Evolutionary conservation across 352 stramenopile genomes (phyloP).

Genomic region (Pseudoperonospora humuli): DNA sequence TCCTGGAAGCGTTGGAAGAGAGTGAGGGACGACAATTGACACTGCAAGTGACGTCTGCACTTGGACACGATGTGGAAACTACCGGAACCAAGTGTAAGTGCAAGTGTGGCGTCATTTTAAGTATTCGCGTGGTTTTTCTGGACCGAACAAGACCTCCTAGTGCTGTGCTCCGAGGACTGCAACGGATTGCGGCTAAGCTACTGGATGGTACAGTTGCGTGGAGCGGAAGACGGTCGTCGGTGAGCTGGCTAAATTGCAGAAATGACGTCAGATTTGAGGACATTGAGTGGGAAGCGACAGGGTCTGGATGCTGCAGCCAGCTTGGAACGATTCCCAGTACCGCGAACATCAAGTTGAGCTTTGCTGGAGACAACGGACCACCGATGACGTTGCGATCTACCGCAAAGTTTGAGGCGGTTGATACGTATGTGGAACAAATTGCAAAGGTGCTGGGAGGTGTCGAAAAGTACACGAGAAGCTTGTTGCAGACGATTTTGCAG

Average conservation of each 20-base stretch:
- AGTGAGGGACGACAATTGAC: neutral
- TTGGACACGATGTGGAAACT: neutral
- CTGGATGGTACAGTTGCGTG: slow-evolving; percentile 40
- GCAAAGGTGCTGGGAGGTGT: slow-evolving; percentile 32
- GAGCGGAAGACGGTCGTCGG: slow-evolving; percentile 16
- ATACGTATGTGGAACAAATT: slow-evolving; percentile 27
- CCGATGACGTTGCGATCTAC: neutral
- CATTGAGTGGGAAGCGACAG: slow-evolving; percentile 17
- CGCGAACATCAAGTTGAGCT: slow-evolving; percentile 27
- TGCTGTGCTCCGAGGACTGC: slow-evolving; percentile 29
- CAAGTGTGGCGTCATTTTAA: slow-evolving; percentile 14
- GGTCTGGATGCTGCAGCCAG: slow-evolving; percentile 32
- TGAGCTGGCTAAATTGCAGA: slow-evolving; percentile 43
- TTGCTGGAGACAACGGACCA: slow-evolving; percentile 9
- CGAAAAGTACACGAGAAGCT: slow-evolving; percentile 21
- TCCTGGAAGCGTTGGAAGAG: slow-evolving; percentile 22
- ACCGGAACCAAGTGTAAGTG: slow-evolving; percentile 18
- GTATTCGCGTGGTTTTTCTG: slow-evolving; percentile 31
- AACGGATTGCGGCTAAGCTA: slow-evolving; percentile 28
- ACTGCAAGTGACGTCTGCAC: slow-evolving; percentile 6
- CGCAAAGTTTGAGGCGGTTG: slow-evolving; percentile 18
- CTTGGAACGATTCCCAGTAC: slow-evolving; percentile 19
- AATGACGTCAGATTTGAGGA: slow-evolving; percentile 27
- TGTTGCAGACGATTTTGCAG: slow-evolving; percentile 35
- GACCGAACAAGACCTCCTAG: slow-evolving; percentile 26